Base-by-base conservation (phyloP, 2,329 filamentous ascomycete genomes). In the Nannizzia gypsea region DNA sequence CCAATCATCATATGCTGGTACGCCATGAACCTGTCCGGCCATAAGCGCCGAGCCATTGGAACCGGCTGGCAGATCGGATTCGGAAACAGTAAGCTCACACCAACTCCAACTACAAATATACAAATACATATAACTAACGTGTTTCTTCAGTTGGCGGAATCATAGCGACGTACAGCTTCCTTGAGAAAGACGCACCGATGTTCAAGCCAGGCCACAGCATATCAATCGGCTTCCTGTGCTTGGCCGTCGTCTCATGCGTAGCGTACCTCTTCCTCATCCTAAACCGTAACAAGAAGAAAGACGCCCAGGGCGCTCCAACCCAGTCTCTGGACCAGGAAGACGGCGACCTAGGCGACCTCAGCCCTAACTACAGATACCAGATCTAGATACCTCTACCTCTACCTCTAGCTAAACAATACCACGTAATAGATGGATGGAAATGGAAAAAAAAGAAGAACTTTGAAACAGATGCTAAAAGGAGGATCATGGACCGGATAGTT, bases 1-100 rank as follows among this genome's bases (percentile, higher is more conserved):
- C 90, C 92, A 0, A 85, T 96, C 31, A 83, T 90, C 48, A 82
- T 90, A 6, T 90, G 87, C 71, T 91, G 88, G 87, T 90, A 87
- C 72, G 86, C 86, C 66, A 89, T 90, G 83, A 91, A 90, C 66
- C 76, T 90, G 1, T 83, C 83, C 1, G 87, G 87, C 0, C 88
- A 90, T 69, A 85, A 85, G 60, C 80, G 87, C 2, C 79, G 87
- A 48, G 80, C 84, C 6, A 81, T 90, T 15, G 87, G 87, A 11
- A 83, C 83, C 6, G 88, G 86, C 0, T 90, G 86, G 85, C 87
- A 90, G 70, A 78, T 91, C 48, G 86, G 85, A 0, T 89, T 90
- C 64, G 88, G 88, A 9, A 91, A 90, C 67, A 73, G 71, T 73
- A 65, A 62, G 70, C 67, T 56, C n/a, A 31, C 8, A 5, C 24